Evolutionary conservation across 2,329 filamentous ascomycete species (phyloP).

Genomic region (Monilinia laxa): DNA sequence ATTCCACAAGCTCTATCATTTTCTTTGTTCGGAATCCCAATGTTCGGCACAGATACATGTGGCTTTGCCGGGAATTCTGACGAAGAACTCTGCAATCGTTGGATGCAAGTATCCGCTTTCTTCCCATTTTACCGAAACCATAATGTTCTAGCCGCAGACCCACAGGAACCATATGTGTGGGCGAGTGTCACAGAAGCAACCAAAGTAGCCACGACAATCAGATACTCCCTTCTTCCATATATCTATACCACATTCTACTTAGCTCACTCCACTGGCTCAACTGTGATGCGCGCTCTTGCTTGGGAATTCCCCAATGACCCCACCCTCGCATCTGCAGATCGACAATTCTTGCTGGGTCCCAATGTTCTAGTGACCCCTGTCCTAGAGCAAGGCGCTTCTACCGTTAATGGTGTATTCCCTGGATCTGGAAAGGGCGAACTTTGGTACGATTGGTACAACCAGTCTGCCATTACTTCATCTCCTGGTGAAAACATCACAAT

Average conservation of each 20-base stretch:
- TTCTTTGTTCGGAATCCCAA: slow-evolving; percentile 71
- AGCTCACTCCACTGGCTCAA: slow-evolving; percentile 64
- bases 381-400: slow-evolving; percentile 59
- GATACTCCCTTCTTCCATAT: slow-evolving; percentile 71
- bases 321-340: slow-evolving; percentile 62
- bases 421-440: slow-evolving; percentile 57
- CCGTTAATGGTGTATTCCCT: slow-evolving; percentile 66
- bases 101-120: slow-evolving; percentile 72
- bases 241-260: slow-evolving; percentile 72
- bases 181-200: slow-evolving; percentile 61
- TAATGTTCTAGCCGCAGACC: slow-evolving; percentile 58
- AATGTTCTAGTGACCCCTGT: slow-evolving; percentile 67
- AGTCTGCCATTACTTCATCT: slow-evolving; percentile 51
- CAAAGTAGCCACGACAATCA: slow-evolving; percentile 66
- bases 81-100: slow-evolving; percentile 69
- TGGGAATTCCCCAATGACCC: slow-evolving; percentile 77
- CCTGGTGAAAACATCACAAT: slow-evolving; percentile 60
- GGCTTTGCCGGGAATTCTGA: slow-evolving; percentile 68
- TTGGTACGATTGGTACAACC: slow-evolving; percentile 83
- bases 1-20: slow-evolving; percentile 78
- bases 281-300: slow-evolving; percentile 69
- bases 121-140: slow-evolving; percentile 80
- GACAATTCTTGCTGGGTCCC: slow-evolving; percentile 69
- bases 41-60: slow-evolving; percentile 71
- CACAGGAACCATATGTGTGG: slow-evolving; percentile 74